These are phyloP conservation scores for Aspergillus eucalypticola DNA, from an alignment of 2,329 filamentous ascomycete genomes.

Conservation along the genomic window DNA sequence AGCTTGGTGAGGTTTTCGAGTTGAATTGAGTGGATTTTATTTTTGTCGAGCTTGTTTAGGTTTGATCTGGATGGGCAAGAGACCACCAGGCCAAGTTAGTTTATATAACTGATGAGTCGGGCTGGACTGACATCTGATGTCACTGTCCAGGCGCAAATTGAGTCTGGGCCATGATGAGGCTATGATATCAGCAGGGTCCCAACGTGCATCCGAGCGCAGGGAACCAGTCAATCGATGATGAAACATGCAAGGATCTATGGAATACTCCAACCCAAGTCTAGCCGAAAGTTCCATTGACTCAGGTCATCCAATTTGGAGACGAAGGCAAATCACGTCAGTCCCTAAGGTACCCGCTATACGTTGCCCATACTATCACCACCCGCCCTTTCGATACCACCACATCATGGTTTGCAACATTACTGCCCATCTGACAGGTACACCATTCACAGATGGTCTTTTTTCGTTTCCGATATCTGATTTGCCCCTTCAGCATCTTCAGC, in stretches of 20 bases:
- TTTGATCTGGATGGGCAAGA: neutral
- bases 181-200: conserved; percentile 16
- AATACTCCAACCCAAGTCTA: neutral
- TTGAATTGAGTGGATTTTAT: neutral
- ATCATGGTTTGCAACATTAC: neutral
- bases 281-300: neutral
- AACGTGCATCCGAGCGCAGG: neutral
- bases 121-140: conserved; percentile 9
- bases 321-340: neutral
- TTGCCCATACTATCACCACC: neutral
- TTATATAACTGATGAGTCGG: conserved; percentile 2
- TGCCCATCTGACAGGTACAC: neutral
- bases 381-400: neutral
- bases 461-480: neutral
- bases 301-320: neutral
- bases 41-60: accelerated
- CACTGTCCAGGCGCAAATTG: neutral
- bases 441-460: neutral
- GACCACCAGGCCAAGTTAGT: neutral
- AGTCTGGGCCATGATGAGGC: conserved; percentile 9
- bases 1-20: neutral
- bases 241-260: neutral
- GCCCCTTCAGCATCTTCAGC: too few relatives aligned
- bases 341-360: neutral
- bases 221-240: neutral